Percentiles rank a stretch among this genome's conserved stretches.
Conservation (phyloP, 2,329 filamentous ascomycete genomes). For the Neopestalotiopsis clavispora region DNA sequence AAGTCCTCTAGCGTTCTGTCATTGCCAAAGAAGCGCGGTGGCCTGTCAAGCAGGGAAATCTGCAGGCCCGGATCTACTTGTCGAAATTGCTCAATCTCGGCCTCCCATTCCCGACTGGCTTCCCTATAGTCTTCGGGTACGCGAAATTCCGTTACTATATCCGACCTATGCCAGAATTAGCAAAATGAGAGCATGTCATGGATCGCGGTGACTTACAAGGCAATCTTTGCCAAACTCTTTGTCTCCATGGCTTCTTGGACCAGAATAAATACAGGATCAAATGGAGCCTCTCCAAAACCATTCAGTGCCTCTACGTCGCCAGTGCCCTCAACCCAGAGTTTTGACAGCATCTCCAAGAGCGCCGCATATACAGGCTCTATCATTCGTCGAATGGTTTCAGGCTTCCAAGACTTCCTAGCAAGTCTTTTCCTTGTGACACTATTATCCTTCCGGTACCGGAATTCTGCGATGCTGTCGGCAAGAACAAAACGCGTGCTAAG, state of each 20-base stretch:
- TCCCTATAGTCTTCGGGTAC: constrained; percentile 22
- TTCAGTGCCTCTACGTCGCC: constrained; percentile 11
- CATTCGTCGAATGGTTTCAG: not conserved
- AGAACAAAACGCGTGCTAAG: constrained; percentile 28
- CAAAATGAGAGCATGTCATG: not conserved
- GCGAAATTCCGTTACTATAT: constrained; percentile 17
- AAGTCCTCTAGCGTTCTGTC: constrained; percentile 27
- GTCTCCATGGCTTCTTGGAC: constrained; percentile 17
- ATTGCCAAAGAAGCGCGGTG: constrained; percentile 20
- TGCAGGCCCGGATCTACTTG: constrained; percentile 25
- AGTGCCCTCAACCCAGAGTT: not conserved
- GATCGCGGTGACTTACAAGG: constrained; percentile 25
- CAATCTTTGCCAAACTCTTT: constrained; percentile 23
- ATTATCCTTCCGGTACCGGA: constrained; percentile 8
- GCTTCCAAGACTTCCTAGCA: not conserved
- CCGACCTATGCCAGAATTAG: constrained; percentile 5
- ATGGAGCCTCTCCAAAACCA: constrained; percentile 18
- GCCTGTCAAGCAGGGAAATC: constrained; percentile 24
- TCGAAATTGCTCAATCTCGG: constrained; percentile 30
- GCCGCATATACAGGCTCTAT: constrained; percentile 14
- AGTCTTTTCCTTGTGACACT: not conserved
- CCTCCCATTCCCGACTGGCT: constrained; percentile 28
- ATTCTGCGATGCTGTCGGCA: constrained; percentile 25
- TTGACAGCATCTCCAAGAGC: constrained; percentile 1
- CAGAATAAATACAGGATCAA: constrained; percentile 18